These are phyloP conservation scores for Aspergillus sp. DNA, from an alignment of 2,329 filamentous ascomycete genomes.

Conservation along the genomic window DNA sequence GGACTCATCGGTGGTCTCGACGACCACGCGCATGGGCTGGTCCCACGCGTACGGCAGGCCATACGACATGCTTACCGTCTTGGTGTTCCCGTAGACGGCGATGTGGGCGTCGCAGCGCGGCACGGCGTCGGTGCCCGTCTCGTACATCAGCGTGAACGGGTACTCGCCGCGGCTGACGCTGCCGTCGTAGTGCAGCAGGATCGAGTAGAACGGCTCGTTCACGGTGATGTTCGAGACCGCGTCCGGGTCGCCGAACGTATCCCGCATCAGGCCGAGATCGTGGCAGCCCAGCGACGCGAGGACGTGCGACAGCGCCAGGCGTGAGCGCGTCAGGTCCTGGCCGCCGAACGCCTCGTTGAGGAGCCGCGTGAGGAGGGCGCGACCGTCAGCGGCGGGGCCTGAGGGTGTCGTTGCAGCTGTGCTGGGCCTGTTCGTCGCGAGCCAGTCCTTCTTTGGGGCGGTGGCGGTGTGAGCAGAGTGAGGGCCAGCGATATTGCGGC, in stretches of 20 bases:
- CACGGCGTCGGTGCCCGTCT: conserved; percentile 54
- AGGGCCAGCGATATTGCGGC: conserved; percentile 53
- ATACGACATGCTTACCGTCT: conserved; percentile 54
- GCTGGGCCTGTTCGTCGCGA: not conserved
- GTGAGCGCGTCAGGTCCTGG: conserved; percentile 27
- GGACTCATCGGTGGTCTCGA: conserved; percentile 30
- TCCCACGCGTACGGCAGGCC: conserved; percentile 60
- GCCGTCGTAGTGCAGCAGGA: conserved; percentile 32
- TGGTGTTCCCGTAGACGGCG: conserved; percentile 51
- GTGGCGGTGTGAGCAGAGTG: conserved; percentile 36
- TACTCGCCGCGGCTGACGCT: conserved; percentile 13
- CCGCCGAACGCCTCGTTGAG: conserved; percentile 27
- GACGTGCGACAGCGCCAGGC: conserved; percentile 39
- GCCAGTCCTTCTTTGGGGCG: conserved; percentile 4
- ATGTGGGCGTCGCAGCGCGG: conserved; percentile 41
- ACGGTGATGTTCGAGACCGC: conserved; percentile 45
- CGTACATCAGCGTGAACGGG: conserved; percentile 55
- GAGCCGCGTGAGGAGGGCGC: conserved; percentile 4
- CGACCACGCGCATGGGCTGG: conserved; percentile 48
- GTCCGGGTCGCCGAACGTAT: conserved; percentile 51
- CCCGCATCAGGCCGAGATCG: conserved; percentile 55
- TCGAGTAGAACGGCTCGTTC: conserved; percentile 42
- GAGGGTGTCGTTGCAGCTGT: not conserved
- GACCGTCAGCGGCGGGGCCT: not conserved
- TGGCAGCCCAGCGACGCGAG: conserved; percentile 52